Conservation (phyloP, 23 red algal genomes). For the Gracilaria domingensis region DNA sequence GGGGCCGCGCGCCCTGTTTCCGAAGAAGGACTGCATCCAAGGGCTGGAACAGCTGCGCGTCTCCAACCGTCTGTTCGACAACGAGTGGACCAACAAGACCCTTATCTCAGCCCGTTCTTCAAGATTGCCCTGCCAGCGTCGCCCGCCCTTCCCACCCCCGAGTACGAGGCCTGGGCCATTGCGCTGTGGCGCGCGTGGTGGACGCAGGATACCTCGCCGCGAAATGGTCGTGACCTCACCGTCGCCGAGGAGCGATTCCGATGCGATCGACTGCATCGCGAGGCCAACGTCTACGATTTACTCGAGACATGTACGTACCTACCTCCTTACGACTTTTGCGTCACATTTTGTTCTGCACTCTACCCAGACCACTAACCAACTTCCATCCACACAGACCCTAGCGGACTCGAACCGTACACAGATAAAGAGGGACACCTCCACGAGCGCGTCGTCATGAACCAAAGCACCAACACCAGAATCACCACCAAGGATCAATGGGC, state of each 20-base stretch:
- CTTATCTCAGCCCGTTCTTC: slow-evolving; percentile 35
- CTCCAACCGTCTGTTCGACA: slow-evolving; percentile 34
- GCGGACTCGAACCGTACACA: slow-evolving; percentile 3
- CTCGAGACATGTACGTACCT: slow-evolving; percentile 18
- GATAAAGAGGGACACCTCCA: background rate
- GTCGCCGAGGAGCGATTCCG: background rate
- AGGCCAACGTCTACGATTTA: background rate
- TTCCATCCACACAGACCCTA: background rate
- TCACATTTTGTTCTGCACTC: background rate
- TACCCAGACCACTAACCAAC: no score
- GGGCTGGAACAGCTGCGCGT: slow-evolving; percentile 18
- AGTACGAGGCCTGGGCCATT: slow-evolving; percentile 24
- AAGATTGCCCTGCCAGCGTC: background rate
- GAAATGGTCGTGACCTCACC: background rate
- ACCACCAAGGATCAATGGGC: slow-evolving; percentile 41
- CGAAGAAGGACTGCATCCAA: slow-evolving; percentile 15
- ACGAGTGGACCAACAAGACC: background rate
- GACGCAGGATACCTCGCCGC: slow-evolving; percentile 33
- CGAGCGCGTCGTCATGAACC: background rate
- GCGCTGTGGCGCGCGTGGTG: slow-evolving; percentile 41
- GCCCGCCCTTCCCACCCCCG: background rate
- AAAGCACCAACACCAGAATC: background rate
- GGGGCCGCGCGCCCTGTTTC: background rate
- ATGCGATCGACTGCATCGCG: slow-evolving; percentile 24
- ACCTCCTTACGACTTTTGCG: no score